phyloP scores from a whole-genome alignment of 2,329 filamentous ascomycete species.

The Aspergillus quadricinctus region DNA sequence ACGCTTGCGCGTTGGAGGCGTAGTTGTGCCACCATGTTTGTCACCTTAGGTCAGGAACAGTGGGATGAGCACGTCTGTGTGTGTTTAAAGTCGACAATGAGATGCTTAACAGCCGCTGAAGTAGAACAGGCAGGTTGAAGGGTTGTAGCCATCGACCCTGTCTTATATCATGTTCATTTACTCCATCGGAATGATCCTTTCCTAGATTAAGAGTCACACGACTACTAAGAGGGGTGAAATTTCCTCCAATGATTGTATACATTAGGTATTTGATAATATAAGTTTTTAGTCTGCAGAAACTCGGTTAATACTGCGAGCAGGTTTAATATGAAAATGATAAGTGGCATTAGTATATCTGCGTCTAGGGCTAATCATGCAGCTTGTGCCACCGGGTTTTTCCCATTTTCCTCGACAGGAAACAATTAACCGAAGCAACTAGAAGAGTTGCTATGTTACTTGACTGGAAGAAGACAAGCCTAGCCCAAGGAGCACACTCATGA shows the following conservation, averaged over 20 bases:
- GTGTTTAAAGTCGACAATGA: not conserved
- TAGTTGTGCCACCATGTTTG: constrained; percentile 29
- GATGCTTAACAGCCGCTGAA: not conserved
- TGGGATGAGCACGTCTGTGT: not conserved
- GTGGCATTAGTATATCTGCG: not conserved
- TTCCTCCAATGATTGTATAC: too few species aligned
- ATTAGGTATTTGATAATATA: too few species aligned
- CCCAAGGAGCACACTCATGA: too few species aligned
- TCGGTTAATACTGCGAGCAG: too few species aligned
- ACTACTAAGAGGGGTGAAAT: too few species aligned
- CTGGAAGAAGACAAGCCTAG: too few species aligned
- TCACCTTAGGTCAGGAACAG: constrained; percentile 5
- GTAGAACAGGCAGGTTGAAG: not conserved
- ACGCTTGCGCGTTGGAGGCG: constrained; percentile 20
- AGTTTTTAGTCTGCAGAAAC: too few species aligned
- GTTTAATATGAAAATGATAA: not conserved
- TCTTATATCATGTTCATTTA: not conserved
- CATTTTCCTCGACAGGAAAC: not conserved
- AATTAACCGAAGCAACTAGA: too few species aligned
- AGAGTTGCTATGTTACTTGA: too few species aligned
- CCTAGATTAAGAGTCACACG: too few species aligned
- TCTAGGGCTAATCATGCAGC: not conserved
- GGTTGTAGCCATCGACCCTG: not conserved
- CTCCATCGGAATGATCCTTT: too few species aligned
- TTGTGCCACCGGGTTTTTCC: constrained; percentile 18